Evolutionary conservation across 2,329 filamentous ascomycete genomes (phyloP).

Genomic region (Beauveria sp.): DNA sequence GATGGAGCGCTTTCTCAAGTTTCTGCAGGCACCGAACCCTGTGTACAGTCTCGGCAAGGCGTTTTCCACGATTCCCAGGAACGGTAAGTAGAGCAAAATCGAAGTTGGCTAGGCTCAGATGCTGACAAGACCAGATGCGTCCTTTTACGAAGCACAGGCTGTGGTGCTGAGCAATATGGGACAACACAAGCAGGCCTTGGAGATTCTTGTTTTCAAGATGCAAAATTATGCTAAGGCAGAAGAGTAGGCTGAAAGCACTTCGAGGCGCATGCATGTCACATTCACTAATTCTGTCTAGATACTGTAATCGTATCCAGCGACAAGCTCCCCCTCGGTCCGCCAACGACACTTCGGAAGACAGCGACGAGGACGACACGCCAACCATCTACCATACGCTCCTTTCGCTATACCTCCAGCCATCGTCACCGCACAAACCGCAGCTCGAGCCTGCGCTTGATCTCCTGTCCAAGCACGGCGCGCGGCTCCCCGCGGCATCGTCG

Average conservation of each 20-base stretch:
- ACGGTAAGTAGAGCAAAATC: conserved; percentile 48
- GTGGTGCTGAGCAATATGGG: conserved; percentile 93
- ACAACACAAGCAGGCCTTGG: conserved; percentile 88
- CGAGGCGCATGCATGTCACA: neutral
- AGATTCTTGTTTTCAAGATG: conserved; percentile 95
- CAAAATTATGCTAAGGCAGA: conserved; percentile 83
- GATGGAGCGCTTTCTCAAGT: conserved; percentile 61
- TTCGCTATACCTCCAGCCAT: conserved; percentile 79
- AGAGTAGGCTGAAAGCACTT: conserved; percentile 52
- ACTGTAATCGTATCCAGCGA: conserved; percentile 83
- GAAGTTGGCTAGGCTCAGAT: neutral
- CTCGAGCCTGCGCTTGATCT: conserved; percentile 76
- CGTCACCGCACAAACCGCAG: conserved; percentile 61
- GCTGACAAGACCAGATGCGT: conserved; percentile 50
- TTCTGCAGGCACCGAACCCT: conserved; percentile 67
- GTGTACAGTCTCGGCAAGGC: conserved; percentile 71
- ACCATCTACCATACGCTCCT: conserved; percentile 91
- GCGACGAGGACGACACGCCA: conserved; percentile 43
- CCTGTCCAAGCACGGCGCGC: conserved; percentile 85
- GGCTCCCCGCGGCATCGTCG: conserved; percentile 80
- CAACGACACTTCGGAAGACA: conserved; percentile 21
- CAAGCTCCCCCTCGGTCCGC: conserved; percentile 36
- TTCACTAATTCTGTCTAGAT: conserved; percentile 37
- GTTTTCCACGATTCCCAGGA: conserved; percentile 67
- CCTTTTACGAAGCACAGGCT: conserved; percentile 83